These are phyloP conservation scores for Russula olivacea DNA, from an alignment of 768 basidiomycete species.

Conservation along the genomic window DNA sequence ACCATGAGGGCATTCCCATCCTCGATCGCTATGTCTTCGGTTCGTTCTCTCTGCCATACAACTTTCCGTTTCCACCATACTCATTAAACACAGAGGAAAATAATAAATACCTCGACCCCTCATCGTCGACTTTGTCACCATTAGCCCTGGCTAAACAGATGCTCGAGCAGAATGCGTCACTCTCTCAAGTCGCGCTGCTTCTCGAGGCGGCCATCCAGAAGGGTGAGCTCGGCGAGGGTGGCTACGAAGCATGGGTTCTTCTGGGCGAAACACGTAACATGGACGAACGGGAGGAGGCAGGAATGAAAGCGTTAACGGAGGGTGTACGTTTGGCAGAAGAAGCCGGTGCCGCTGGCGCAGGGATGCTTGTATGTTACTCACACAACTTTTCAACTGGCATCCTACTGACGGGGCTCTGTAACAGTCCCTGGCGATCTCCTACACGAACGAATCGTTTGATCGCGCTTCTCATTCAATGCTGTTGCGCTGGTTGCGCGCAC, in stretches of 20 bases:
- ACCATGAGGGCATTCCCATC: constrained; percentile 72
- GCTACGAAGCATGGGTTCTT: constrained; percentile 88
- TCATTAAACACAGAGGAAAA: constrained; percentile 47
- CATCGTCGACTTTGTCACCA: constrained; percentile 42
- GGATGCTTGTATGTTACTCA: constrained; percentile 59
- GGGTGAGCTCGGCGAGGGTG: constrained; percentile 72
- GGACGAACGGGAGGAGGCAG: constrained; percentile 83
- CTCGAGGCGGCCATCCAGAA: constrained; percentile 87
- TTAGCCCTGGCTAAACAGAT: constrained; percentile 72
- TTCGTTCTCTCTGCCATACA: constrained; percentile 34
- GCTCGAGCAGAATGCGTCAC: constrained; percentile 72
- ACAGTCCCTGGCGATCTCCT: constrained; percentile 92
- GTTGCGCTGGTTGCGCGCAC: constrained; percentile 73
- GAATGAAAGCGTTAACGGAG: constrained; percentile 71
- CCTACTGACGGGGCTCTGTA: constrained; percentile 15
- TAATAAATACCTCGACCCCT: constrained; percentile 62
- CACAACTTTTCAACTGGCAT: background rate
- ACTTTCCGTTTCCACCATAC: background rate
- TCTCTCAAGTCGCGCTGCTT: constrained; percentile 81
- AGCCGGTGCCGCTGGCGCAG: constrained; percentile 56
- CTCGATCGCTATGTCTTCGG: constrained; percentile 72
- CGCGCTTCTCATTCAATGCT: constrained; percentile 80
- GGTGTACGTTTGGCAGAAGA: constrained; percentile 63
- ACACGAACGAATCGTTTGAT: constrained; percentile 91
- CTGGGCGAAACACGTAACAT: constrained; percentile 85